These are phyloP conservation scores for Apiotrichum laibachii DNA, from an alignment of 1,284 basidiomycete species.

Conservation along the genomic window DNA sequence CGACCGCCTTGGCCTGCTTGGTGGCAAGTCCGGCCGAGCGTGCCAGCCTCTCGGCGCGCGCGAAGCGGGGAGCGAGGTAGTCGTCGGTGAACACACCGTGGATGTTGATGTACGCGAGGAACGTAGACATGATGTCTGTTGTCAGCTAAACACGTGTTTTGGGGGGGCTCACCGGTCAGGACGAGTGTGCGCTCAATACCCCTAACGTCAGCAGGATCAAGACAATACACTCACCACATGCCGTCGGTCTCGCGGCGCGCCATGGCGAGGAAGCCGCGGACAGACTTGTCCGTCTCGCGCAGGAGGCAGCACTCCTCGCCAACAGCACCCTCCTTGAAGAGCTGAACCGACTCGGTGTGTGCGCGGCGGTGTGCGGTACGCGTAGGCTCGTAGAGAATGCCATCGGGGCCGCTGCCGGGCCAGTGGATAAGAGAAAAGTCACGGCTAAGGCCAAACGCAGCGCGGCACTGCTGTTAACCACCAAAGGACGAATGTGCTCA, in stretches of 20 bases:
- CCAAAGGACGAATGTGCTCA: slow-evolving; percentile 16
- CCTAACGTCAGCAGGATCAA: slow-evolving; percentile 26
- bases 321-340: slow-evolving; percentile 6
- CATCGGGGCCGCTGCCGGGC: slow-evolving; percentile 27
- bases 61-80: slow-evolving; percentile 13
- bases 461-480: slow-evolving; percentile 28
- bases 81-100: slow-evolving; percentile 34
- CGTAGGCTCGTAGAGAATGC: slow-evolving; percentile 11
- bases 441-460: slow-evolving; percentile 27
- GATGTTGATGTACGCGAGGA: slow-evolving; percentile 32
- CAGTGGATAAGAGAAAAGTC: slow-evolving; percentile 32
- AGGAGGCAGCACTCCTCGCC: slow-evolving; percentile 37
- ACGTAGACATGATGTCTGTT: slow-evolving; percentile 35
- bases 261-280: slow-evolving; percentile 40
- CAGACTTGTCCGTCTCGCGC: slow-evolving; percentile 26
- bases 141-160: background rate
- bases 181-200: slow-evolving; percentile 30
- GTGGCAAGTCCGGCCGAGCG: slow-evolving; percentile 22
- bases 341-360: background rate
- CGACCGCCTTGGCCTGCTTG: slow-evolving; percentile 28
- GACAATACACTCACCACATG: slow-evolving; percentile 9
- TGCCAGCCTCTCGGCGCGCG: slow-evolving; percentile 28
- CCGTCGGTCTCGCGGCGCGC: slow-evolving; percentile 33
- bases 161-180: slow-evolving; percentile 34
- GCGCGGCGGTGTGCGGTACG: slow-evolving; percentile 3